Percentiles rank a stretch among this genome's conserved stretches.
Evolutionary conservation across 2,329 filamentous ascomycete genomes (phyloP).

Genomic region (Aspergillus quadricinctus): DNA sequence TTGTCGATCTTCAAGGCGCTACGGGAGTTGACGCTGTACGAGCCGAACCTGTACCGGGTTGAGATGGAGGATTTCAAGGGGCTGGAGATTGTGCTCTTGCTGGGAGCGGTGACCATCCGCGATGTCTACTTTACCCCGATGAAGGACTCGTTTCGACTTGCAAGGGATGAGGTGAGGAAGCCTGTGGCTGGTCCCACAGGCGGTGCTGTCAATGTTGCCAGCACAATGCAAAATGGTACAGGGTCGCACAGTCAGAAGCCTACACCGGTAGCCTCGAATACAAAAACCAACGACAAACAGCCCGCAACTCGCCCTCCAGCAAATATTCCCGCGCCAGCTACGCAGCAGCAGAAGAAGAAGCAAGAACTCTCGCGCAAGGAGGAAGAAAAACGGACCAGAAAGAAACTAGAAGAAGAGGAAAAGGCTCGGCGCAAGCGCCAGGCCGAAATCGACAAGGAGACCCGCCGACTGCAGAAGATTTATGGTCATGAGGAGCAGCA

Average conservation of each 20-base stretch:
- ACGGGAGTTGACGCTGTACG: slow-evolving; percentile 81
- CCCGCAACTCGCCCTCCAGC: slow-evolving; percentile 4
- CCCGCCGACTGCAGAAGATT: slow-evolving; percentile 60
- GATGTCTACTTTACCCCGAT: slow-evolving; percentile 61
- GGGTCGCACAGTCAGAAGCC: neutral
- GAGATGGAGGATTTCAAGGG: slow-evolving; percentile 94
- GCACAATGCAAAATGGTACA: too few species aligned
- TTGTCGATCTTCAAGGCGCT: slow-evolving; percentile 78
- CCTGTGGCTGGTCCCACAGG: neutral
- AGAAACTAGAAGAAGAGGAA: slow-evolving; percentile 51
- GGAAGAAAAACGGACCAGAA: slow-evolving; percentile 49
- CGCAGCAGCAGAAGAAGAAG: slow-evolving; percentile 22
- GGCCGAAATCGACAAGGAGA: slow-evolving; percentile 68
- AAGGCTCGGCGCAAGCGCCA: slow-evolving; percentile 46
- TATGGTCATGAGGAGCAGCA: slow-evolving; percentile 48
- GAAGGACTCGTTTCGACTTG: slow-evolving; percentile 64
- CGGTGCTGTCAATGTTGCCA: too few species aligned
- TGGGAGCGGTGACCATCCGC: slow-evolving; percentile 57
- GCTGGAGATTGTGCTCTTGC: slow-evolving; percentile 72
- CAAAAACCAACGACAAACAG: slow-evolving; percentile 1
- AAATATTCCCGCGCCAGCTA: slow-evolving; percentile 6
- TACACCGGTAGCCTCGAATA: neutral
- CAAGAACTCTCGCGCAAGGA: slow-evolving; percentile 45
- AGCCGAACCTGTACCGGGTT: slow-evolving; percentile 84
- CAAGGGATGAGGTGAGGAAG: neutral